phyloP scores from a whole-genome alignment of 179 eudicot species.

The Spergularia azorica region DNA sequence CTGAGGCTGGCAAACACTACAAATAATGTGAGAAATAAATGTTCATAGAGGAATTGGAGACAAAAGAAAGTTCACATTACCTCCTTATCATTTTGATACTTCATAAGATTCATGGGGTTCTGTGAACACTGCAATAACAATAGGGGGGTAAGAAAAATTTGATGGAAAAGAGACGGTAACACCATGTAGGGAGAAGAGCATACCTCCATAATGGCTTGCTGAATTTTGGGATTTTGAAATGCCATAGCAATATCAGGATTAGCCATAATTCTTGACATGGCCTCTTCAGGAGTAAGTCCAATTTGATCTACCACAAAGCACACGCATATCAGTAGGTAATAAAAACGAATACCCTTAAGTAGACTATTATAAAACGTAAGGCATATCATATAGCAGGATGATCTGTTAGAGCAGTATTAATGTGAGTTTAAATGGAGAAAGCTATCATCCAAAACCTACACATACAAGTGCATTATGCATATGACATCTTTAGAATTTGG shows the following conservation, averaged over 20 bases:
- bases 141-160: slow-evolving; percentile 4
- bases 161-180: neutral
- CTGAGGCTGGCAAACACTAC: neutral
- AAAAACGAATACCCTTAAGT: no score
- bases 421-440: no score
- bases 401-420: no score
- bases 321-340: slow-evolving; percentile 6
- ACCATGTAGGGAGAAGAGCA: slow-evolving; percentile 9
- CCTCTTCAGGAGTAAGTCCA: slow-evolving; percentile 93
- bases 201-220: slow-evolving; percentile 98
- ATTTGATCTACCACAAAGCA: slow-evolving; percentile 63
- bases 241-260: slow-evolving; percentile 97
- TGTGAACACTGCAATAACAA: slow-evolving; percentile 73
- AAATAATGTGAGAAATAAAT: neutral
- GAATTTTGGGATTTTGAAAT: slow-evolving; percentile 95
- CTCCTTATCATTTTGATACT: slow-evolving; percentile 95
- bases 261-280: slow-evolving; percentile 86
- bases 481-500: no score
- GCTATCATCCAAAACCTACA: no score
- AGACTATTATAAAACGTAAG: no score
- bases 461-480: no score
- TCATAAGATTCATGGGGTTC: slow-evolving; percentile 79
- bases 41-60: neutral
- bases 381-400: no score
- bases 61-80: slow-evolving; percentile 32